A percentile compares a stretch with the other conserved stretches of the same genome.
These are phyloP conservation scores for Eucalyptus coolabah DNA, from an alignment of 345 rosid species.

Conservation along the genomic window DNA sequence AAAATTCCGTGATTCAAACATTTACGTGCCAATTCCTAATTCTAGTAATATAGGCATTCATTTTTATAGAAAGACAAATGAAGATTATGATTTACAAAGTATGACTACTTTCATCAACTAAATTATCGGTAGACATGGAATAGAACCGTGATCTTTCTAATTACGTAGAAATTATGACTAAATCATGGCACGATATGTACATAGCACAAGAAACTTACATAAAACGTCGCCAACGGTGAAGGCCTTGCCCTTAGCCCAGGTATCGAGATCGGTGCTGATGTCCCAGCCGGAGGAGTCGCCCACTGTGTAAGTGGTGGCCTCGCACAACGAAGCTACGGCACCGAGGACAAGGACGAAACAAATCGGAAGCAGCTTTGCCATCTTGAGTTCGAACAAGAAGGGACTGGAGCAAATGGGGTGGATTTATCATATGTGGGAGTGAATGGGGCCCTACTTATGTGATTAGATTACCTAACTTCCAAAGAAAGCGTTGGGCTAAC, in stretches of 20 bases:
- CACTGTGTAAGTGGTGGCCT: slow-evolving; percentile 52
- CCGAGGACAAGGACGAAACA: slow-evolving; percentile 1
- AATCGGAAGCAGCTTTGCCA: slow-evolving; percentile 24
- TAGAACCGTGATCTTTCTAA: neutral
- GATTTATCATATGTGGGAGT: neutral
- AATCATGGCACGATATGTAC: neutral
- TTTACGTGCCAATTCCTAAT: neutral
- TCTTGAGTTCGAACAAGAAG: neutral
- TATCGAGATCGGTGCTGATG: slow-evolving; percentile 58
- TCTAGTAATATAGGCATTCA: neutral
- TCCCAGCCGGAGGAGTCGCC: slow-evolving; percentile 96
- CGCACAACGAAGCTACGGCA: slow-evolving; percentile 8
- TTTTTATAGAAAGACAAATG: neutral
- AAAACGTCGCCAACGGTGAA: slow-evolving; percentile 74
- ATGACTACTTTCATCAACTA: neutral
- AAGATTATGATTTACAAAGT: neutral
- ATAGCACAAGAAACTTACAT: slow-evolving; percentile 12
- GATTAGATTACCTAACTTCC: slow-evolving; percentile 31
- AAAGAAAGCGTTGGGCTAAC: neutral
- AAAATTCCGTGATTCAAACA: neutral
- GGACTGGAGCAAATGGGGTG: neutral
- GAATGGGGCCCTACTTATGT: neutral
- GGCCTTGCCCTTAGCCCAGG: slow-evolving; percentile 57
- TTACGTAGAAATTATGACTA: neutral
- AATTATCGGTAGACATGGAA: neutral